Conservation (phyloP, 2,329 filamentous ascomycete genomes). For the Alternaria brassicae region DNA sequence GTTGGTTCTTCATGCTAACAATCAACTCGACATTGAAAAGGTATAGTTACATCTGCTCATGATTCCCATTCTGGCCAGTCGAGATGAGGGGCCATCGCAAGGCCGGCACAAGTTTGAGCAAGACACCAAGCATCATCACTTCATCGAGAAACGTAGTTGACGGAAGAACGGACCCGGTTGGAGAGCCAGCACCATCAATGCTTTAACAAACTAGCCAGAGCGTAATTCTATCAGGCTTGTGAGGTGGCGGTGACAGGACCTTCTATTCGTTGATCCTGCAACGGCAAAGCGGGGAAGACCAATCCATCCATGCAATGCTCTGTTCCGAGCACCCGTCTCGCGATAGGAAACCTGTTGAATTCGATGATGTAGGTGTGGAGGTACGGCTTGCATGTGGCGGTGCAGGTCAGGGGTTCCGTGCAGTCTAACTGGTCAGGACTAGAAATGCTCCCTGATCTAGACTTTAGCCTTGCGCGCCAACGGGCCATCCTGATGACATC, state of each 20-base stretch:
- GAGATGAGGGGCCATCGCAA: slow-evolving; percentile 6
- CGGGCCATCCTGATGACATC: neutral
- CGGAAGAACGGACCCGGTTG: slow-evolving; percentile 1
- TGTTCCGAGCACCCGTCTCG: slow-evolving; percentile 5
- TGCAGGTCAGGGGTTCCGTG: neutral
- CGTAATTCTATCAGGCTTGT: neutral
- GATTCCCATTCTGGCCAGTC: neutral
- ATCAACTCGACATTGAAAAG: neutral
- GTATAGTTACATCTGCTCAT: slow-evolving; percentile 9
- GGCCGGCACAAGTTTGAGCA: slow-evolving; percentile 9
- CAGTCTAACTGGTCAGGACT: neutral
- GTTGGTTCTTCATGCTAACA: neutral
- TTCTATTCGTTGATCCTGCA: neutral
- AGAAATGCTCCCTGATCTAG: neutral
- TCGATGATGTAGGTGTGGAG: slow-evolving; percentile 9
- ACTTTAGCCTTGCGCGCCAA: neutral
- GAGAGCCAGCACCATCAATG: neutral
- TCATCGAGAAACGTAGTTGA: slow-evolving; percentile 5
- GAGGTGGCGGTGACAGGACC: neutral
- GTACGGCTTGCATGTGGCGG: slow-evolving; percentile 4
- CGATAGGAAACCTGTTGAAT: slow-evolving; percentile 5
- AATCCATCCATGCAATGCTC: slow-evolving; percentile 1
- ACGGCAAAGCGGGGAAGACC: slow-evolving; percentile 1
- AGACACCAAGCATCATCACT: slow-evolving; percentile 8
- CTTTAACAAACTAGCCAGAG: neutral